Conservation (phyloP, 495 filamentous ascomycete genomes). For the Massariosphaeria phaeospora region DNA sequence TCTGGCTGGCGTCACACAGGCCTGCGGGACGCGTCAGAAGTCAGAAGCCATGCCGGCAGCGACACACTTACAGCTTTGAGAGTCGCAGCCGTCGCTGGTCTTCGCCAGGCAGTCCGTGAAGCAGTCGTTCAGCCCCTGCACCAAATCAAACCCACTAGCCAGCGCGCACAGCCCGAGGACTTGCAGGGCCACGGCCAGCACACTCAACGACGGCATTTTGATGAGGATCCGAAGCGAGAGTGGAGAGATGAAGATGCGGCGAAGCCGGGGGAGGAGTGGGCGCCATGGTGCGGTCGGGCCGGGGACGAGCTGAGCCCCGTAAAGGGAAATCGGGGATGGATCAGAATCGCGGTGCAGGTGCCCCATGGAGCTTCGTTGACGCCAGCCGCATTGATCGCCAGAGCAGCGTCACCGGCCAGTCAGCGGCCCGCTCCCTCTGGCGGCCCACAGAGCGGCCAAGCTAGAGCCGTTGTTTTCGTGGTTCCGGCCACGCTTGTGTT, state of each 20-base stretch:
- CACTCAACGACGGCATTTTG: slow-evolving; percentile 6
- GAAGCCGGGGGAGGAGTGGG: neutral
- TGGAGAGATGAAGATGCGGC: neutral
- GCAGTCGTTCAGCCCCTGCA: slow-evolving; percentile 15
- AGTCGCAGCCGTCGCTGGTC: slow-evolving; percentile 10
- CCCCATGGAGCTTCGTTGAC: too few relatives aligned
- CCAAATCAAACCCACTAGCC: slow-evolving; percentile 3
- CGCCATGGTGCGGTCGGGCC: too few relatives aligned
- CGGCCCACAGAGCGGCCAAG: too few relatives aligned
- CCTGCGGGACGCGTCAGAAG: slow-evolving; percentile 2
- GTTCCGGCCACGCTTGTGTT: too few relatives aligned
- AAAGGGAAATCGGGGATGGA: too few relatives aligned
- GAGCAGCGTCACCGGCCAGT: too few relatives aligned
- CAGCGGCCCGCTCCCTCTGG: too few relatives aligned
- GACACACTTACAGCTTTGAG: slow-evolving; percentile 4
- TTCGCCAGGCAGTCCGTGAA: slow-evolving; percentile 9
- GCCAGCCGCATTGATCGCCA: too few relatives aligned
- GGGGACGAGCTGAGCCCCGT: too few relatives aligned
- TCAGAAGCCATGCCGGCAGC: neutral
- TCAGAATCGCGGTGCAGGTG: too few relatives aligned
- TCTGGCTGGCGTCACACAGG: slow-evolving; percentile 18
- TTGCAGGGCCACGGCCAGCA: neutral
- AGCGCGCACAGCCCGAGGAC: neutral
- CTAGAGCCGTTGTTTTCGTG: too few relatives aligned
- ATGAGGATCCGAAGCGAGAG: neutral